These are phyloP conservation scores for Candida fluviatilis DNA, from an alignment of 805 yeast genomes.

Conservation along the genomic window DNA sequence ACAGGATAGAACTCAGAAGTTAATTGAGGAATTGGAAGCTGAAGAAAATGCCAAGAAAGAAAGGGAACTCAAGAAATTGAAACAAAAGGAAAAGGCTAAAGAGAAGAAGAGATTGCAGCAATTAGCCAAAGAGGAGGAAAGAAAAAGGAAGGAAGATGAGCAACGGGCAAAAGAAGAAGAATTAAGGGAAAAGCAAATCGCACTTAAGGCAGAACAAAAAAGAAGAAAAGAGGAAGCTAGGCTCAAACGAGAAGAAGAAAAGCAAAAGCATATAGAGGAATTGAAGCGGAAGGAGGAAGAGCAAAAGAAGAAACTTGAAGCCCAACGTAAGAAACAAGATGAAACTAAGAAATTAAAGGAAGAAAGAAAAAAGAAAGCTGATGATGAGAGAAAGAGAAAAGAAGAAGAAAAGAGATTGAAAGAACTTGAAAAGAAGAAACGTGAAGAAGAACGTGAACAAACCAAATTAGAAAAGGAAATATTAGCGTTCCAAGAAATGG, in stretches of 20 bases:
- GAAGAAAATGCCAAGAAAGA: slow-evolving; percentile 64
- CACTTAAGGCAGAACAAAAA: slow-evolving; percentile 32
- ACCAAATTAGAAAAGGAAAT: slow-evolving; percentile 6
- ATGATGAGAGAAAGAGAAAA: slow-evolving; percentile 19
- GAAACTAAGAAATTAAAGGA: slow-evolving; percentile 22
- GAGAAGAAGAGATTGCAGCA: slow-evolving; percentile 65
- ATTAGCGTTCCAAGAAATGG: not conserved
- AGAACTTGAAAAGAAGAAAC: slow-evolving; percentile 12
- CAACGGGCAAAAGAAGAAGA: slow-evolving; percentile 38
- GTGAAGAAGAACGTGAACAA: slow-evolving; percentile 13
- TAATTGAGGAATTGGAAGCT: slow-evolving; percentile 66
- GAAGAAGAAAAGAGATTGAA: slow-evolving; percentile 22
- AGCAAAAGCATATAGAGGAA: slow-evolving; percentile 39
- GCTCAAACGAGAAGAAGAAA: slow-evolving; percentile 45
- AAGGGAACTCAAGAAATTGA: slow-evolving; percentile 60
- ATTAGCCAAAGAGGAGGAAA: slow-evolving; percentile 59
- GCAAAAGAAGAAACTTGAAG: slow-evolving; percentile 26
- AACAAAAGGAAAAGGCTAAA: slow-evolving; percentile 64
- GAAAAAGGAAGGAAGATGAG: slow-evolving; percentile 49
- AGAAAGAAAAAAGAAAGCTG: slow-evolving; percentile 20
- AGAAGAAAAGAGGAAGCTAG: slow-evolving; percentile 36
- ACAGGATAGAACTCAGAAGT: slow-evolving; percentile 60
- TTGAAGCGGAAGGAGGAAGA: slow-evolving; percentile 30
- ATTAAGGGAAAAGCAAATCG: slow-evolving; percentile 27
- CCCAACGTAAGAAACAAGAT: slow-evolving; percentile 25